Base-by-base conservation (phyloP, 768 basidiomycete genomes). In the Russula dissimulans region DNA sequence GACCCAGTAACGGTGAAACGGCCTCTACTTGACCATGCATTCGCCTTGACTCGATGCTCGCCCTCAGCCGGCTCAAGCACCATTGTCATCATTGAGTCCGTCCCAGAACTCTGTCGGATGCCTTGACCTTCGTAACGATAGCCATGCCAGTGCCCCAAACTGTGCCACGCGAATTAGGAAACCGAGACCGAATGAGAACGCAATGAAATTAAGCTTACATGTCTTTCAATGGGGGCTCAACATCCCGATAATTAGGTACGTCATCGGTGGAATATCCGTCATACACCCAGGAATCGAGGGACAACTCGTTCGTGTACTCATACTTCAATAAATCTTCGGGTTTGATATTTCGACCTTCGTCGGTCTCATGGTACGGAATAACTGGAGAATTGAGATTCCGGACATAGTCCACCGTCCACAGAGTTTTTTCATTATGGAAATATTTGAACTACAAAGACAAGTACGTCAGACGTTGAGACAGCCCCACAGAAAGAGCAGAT, bases 1-100 rank as follows among this genome's bases (percentile, higher is more conserved):
- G 58, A 51, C 4, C 68, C 68, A 1, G 56, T 32, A 5, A 69
- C 54, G 5, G 43, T 49, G 53, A 50, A 67, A n/a, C 59, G 59
- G 17, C 62, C 62, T 36, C 48, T 60, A 26, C 36, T 34, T 10
- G 42, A 54, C 62, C 62, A 61, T n/a, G 14, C 62, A 18, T 36
- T 42, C 31, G 54, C 62, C 38, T 60, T 61, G 32, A 63, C 29
- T 9, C 51, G 22, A 22, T 36, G 52, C 8, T 56, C 59, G n/a
- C 43, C 59, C 10, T 55, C 54, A n/a, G 42, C 59, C 50, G 48
- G 59, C 36, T 60, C 54, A 6, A 63, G 36, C 3, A 51, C 59
- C 4, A 61, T 15, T 7, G 62, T 61, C 42, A 61, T 45, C 62
- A 63, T 61, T 0, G 62, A 26, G 31, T 55, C 34, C 11, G 26